Evolutionary conservation across 2,329 filamentous ascomycete species (phyloP).

Genomic region (Arthrobotrys entomopaga): DNA sequence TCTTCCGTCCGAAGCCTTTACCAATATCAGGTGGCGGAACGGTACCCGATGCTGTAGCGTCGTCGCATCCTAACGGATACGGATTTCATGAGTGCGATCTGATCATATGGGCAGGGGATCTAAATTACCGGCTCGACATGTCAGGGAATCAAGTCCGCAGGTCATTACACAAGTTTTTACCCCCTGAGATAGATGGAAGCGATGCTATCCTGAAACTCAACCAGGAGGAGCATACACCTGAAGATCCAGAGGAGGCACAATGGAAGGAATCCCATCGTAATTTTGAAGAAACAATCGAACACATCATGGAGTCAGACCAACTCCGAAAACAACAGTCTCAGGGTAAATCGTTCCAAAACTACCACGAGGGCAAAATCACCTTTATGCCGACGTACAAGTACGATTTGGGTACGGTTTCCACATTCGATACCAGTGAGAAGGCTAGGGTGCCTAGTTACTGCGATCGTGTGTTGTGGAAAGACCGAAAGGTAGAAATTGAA

Average conservation of each 20-base stretch:
- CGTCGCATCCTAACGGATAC: conserved; percentile 39
- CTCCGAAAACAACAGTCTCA: conserved; percentile 77
- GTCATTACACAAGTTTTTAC: conserved; percentile 67
- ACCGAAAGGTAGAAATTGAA: conserved; percentile 58
- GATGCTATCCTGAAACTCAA: conserved; percentile 26
- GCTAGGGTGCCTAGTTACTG: conserved; percentile 94
- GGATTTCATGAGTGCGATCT: conserved; percentile 82
- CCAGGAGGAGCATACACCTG: conserved; percentile 8
- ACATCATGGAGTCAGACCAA: conserved; percentile 89
- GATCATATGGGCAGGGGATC: conserved; percentile 93
- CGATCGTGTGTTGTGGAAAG: conserved; percentile 80
- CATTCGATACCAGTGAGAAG: conserved; percentile 97
- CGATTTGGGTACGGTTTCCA: conserved; percentile 88
- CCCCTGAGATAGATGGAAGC: conserved; percentile 44
- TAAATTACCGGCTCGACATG: conserved; percentile 92
- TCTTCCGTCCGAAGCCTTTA: conserved; percentile 66
- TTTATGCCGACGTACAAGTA: conserved; percentile 98
- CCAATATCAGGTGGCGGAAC: conserved; percentile 41
- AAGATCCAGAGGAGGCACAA: conserved; percentile 83
- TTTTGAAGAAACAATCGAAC: conserved; percentile 39
- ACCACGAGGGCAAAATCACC: conserved; percentile 85
- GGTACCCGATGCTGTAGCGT: conserved; percentile 27
- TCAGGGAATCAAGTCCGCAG: conserved; percentile 90
- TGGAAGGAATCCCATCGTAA: conserved; percentile 61
- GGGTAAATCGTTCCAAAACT: conserved; percentile 88